Conservation (phyloP, 352 stramenopile genomes). For the Globisporangium uncinulatum region DNA sequence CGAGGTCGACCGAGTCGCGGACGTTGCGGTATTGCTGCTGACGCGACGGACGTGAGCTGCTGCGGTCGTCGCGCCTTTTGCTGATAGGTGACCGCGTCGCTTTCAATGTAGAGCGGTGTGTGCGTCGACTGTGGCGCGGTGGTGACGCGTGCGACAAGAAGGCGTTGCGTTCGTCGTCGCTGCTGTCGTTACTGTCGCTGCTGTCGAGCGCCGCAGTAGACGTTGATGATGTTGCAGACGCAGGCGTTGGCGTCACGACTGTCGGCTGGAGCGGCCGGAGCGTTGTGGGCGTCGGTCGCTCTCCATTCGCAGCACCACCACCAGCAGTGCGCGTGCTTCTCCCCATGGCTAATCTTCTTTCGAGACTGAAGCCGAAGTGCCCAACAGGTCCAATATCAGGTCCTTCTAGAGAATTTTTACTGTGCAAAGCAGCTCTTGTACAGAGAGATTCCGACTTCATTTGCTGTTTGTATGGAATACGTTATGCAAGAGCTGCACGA, state of each 20-base stretch:
- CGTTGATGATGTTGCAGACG: slow-evolving; percentile 7
- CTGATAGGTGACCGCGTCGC: not conserved
- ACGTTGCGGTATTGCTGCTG: not conserved
- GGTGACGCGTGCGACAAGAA: not conserved
- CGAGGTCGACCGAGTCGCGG: slow-evolving; percentile 1
- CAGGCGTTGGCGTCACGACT: slow-evolving; percentile 7
- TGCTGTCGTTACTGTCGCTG: slow-evolving; percentile 6
- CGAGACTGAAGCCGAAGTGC: too few relatives aligned
- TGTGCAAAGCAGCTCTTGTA: too few relatives aligned
- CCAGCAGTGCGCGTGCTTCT: too few relatives aligned
- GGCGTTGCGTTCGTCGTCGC: slow-evolving; percentile 4
- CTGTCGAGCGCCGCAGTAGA: slow-evolving; percentile 7
- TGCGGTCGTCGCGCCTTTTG: too few relatives aligned
- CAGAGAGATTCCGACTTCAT: too few relatives aligned
- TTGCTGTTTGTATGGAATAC: too few relatives aligned
- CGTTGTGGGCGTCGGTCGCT: not conserved
- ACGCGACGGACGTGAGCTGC: not conserved
- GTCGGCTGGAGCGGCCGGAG: slow-evolving; percentile 4
- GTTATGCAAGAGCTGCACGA: too few relatives aligned
- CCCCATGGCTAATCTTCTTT: not conserved
- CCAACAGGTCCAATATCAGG: too few relatives aligned
- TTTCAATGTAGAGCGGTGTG: not conserved
- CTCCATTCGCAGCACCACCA: too few relatives aligned
- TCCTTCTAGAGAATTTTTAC: too few relatives aligned
- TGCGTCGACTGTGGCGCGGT: not conserved